Conservation (phyloP, 345 rosid genomes). For the Pistacia vera region DNA sequence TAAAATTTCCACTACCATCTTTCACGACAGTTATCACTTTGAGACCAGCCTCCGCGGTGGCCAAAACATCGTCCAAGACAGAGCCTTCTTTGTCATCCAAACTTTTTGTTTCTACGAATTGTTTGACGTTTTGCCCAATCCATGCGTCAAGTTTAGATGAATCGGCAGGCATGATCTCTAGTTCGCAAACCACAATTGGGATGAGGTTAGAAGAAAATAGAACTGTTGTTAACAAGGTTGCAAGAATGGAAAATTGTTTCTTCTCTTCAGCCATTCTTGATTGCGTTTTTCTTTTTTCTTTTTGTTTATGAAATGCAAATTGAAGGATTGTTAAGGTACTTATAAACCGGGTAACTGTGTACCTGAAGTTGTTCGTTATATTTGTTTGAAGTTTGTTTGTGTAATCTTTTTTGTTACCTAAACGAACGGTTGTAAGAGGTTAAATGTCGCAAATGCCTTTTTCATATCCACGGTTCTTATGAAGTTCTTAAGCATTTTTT, state of each 20-base stretch:
- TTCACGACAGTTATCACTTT: not conserved
- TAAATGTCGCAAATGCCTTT: no score
- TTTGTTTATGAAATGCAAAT: no score
- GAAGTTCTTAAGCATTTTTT: no score
- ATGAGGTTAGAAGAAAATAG: no score
- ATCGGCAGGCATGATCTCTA: not conserved
- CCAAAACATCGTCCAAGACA: not conserved
- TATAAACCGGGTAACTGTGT: no score
- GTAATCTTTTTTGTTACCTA: no score
- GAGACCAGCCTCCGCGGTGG: not conserved
- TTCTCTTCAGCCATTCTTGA: not conserved
- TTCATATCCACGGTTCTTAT: no score
- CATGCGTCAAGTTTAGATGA: not conserved
- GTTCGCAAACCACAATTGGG: not conserved
- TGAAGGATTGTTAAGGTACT: no score
- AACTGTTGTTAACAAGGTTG: not conserved
- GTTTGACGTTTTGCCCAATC: not conserved
- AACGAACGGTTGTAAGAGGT: no score
- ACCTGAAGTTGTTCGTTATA: no score
- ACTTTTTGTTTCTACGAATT: not conserved
- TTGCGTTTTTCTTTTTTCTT: no score
- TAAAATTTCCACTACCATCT: not conserved
- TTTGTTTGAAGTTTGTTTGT: no score
- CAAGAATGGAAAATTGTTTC: not conserved
- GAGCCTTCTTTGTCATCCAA: not conserved